Conservation (phyloP, 2,329 filamentous ascomycete genomes). For the Dissoconium aciculare region DNA sequence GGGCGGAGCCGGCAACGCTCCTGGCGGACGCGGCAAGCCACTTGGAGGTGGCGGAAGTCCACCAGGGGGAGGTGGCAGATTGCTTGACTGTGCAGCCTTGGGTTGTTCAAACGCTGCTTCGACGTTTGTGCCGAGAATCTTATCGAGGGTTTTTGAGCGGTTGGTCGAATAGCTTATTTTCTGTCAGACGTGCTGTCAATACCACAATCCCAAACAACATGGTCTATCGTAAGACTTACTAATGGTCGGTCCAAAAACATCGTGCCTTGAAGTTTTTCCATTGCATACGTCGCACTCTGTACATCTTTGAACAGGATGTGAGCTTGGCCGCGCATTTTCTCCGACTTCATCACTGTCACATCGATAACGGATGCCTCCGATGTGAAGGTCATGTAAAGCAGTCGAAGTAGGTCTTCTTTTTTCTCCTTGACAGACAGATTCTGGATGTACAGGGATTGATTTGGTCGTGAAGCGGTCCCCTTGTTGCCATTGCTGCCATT, state of each 20-base stretch:
- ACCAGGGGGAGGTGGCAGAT: conserved; percentile 53
- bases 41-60: conserved; percentile 53
- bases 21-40: conserved; percentile 18
- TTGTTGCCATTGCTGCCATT: not conserved
- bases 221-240: conserved; percentile 38
- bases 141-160: conserved; percentile 75
- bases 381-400: conserved; percentile 84
- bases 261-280: conserved; percentile 75
- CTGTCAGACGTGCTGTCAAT: conserved; percentile 32
- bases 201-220: conserved; percentile 7
- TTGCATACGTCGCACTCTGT: conserved; percentile 82
- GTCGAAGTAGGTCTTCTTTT: conserved; percentile 72
- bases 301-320: conserved; percentile 83
- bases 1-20: conserved; percentile 16
- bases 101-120: conserved; percentile 36
- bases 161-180: conserved; percentile 82
- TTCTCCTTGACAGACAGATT: conserved; percentile 84
- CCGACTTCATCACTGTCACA: conserved; percentile 74
- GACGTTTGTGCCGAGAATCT: conserved; percentile 81
- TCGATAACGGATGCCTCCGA: conserved; percentile 89
- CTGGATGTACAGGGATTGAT: conserved; percentile 63
- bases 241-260: conserved; percentile 73
- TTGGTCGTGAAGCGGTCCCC: conserved; percentile 4
- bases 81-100: conserved; percentile 3
- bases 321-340: conserved; percentile 89